Percentiles rank a stretch among this genome's conserved stretches.
phyloP scores from a whole-genome alignment of 805 yeast genomes.

The Starmerella vitae region DNA sequence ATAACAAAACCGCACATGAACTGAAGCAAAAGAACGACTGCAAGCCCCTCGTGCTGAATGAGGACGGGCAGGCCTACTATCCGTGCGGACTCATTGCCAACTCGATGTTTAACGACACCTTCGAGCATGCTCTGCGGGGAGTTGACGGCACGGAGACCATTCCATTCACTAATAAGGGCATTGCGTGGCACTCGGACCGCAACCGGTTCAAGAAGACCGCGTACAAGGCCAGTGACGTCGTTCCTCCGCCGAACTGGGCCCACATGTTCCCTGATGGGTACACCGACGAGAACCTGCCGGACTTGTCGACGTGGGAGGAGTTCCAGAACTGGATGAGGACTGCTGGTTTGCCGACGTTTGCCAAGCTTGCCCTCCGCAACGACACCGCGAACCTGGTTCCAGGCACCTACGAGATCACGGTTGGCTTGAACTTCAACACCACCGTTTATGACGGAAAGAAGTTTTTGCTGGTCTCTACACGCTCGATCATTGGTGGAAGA shows the following conservation, averaged over 20 bases:
- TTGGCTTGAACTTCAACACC: constrained; percentile 73
- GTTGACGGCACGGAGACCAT: constrained; percentile 30
- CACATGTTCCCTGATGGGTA: constrained; percentile 74
- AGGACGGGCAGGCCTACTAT: constrained; percentile 43
- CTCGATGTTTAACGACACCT: constrained; percentile 81
- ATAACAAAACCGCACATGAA: constrained; percentile 41
- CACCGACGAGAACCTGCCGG: constrained; percentile 67
- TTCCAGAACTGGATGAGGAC: constrained; percentile 98
- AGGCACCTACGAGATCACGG: constrained; percentile 58
- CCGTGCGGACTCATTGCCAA: constrained; percentile 96
- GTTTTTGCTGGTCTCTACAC: constrained; percentile 65
- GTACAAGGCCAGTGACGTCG: constrained; percentile 56
- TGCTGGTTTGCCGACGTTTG: constrained; percentile 81
- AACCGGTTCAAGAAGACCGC: constrained; percentile 57
- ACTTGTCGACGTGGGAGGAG: constrained; percentile 61
- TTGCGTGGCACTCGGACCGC: constrained; percentile 77
- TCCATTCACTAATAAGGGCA: constrained; percentile 41
- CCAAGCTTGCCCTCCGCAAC: constrained; percentile 69
- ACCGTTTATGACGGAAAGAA: constrained; percentile 79
- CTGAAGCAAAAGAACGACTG: constrained; percentile 42
- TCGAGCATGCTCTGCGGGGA: constrained; percentile 35
- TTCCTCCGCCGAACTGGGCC: constrained; percentile 91
- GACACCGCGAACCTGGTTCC: constrained; percentile 39
- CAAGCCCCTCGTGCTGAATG: constrained; percentile 42
- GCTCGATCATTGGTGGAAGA: constrained; percentile 75